Evolutionary conservation across 352 stramenopile genomes (phyloP).

Genomic region (Phytophthora crassamura): DNA sequence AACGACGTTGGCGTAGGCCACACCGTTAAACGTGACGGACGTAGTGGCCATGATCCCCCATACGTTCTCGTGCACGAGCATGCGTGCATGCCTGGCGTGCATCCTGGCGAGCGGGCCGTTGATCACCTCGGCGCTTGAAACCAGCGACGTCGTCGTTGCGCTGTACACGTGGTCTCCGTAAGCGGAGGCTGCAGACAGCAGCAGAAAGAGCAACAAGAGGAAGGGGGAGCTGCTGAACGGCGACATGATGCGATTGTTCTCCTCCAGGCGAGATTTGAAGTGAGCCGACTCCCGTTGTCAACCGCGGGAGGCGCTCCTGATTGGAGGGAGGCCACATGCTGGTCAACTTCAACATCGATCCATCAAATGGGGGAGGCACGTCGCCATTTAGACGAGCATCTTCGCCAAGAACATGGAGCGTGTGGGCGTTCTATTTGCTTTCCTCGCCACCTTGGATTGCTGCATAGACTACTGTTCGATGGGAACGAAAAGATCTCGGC

Average conservation of each 20-base stretch:
- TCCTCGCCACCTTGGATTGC: too few relatives aligned
- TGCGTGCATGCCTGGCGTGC: conserved; percentile 53
- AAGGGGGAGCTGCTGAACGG: too few relatives aligned
- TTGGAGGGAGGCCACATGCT: conserved; percentile 13
- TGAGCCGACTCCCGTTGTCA: not conserved
- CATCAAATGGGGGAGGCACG: not conserved
- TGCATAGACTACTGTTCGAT: too few relatives aligned
- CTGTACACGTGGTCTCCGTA: conserved; percentile 18
- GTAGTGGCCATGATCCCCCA: conserved; percentile 72
- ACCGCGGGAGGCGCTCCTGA: conserved; percentile 2
- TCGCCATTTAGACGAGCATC: too few relatives aligned
- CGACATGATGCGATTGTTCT: conserved; percentile 2
- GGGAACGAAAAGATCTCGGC: too few relatives aligned
- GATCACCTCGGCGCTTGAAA: not conserved
- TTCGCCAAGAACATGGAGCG: too few relatives aligned
- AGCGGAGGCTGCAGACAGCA: not conserved
- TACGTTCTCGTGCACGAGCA: conserved; percentile 64
- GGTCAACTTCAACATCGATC: conserved; percentile 30
- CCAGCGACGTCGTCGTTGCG: conserved; percentile 12
- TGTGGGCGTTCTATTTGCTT: too few relatives aligned
- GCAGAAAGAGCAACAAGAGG: conserved; percentile 12
- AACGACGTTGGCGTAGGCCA: conserved; percentile 59
- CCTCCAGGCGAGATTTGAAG: conserved; percentile 4
- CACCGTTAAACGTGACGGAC: conserved; percentile 55
- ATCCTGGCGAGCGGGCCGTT: conserved; percentile 23